Percentiles rank a stretch among this genome's conserved stretches.
Evolutionary conservation across 2,329 filamentous ascomycete genomes (phyloP).

Genomic region (Rutstroemia sp.): DNA sequence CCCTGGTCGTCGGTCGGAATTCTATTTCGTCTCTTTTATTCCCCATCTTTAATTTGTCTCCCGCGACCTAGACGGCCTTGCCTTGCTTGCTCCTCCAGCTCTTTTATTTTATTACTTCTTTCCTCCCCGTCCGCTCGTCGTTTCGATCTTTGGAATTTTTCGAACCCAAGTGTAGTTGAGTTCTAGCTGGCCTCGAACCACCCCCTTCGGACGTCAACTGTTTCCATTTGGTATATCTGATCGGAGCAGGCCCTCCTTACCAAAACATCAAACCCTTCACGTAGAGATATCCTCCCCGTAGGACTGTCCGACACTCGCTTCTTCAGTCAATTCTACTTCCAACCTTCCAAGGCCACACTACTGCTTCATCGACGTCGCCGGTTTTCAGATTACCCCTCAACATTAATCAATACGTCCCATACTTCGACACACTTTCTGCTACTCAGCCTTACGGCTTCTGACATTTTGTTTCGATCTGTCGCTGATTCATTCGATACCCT

Average conservation of each 20-base stretch:
- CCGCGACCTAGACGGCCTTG: slow-evolving; percentile 17
- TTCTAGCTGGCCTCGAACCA: slow-evolving; percentile 31
- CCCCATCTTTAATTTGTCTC: slow-evolving; percentile 7
- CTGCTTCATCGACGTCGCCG: slow-evolving; percentile 27
- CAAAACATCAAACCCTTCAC: slow-evolving; percentile 5
- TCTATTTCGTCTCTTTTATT: too few relatives aligned
- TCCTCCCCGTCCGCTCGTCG: not conserved
- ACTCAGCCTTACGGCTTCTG: slow-evolving; percentile 18
- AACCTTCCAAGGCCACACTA: slow-evolving; percentile 16
- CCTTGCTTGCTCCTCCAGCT: not conserved
- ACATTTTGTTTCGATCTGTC: slow-evolving; percentile 23
- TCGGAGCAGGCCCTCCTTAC: slow-evolving; percentile 29
- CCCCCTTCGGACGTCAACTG: slow-evolving; percentile 26
- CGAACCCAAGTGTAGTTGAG: slow-evolving; percentile 12
- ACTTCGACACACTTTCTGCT: slow-evolving; percentile 10
- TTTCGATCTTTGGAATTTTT: not conserved
- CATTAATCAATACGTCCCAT: slow-evolving; percentile 12
- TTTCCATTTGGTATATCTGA: slow-evolving; percentile 28
- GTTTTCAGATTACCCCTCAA: slow-evolving; percentile 8
- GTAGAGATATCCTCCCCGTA: slow-evolving; percentile 10
- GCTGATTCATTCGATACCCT: slow-evolving; percentile 18
- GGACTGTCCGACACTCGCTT: slow-evolving; percentile 24
- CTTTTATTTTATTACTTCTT: not conserved
- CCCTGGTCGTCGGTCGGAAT: not conserved
- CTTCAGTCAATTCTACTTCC: slow-evolving; percentile 4